Evolutionary conservation across 2,329 filamentous ascomycete species (phyloP).

Genomic region (Stemphylium beticola): DNA sequence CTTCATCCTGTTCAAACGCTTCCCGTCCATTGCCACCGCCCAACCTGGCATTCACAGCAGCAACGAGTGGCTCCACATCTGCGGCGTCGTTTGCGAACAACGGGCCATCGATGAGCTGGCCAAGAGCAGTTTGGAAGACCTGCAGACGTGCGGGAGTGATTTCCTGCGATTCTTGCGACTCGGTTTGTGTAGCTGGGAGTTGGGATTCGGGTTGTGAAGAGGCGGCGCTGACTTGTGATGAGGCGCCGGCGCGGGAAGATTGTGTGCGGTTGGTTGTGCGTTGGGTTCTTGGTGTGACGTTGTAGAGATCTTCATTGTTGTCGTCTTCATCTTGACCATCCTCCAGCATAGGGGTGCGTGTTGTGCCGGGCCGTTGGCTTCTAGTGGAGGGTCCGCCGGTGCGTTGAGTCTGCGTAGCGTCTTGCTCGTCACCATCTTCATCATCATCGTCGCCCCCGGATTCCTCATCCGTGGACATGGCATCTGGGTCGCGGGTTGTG

Average conservation of each 20-base stretch:
- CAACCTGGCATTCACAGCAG: conserved; percentile 78
- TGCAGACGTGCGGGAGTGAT: conserved; percentile 70
- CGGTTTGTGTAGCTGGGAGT: conserved; percentile 61
- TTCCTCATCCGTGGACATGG: conserved; percentile 62
- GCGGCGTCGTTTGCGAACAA: conserved; percentile 90
- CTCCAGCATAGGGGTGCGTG: conserved; percentile 44
- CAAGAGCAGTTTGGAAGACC: conserved; percentile 80
- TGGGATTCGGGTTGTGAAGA: conserved; percentile 82
- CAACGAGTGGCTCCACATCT: conserved; percentile 74
- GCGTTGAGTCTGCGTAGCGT: conserved; percentile 40
- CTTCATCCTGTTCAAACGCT: conserved; percentile 74
- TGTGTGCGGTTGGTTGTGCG: conserved; percentile 49
- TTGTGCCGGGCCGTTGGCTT: conserved; percentile 33
- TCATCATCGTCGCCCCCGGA: conserved; percentile 67
- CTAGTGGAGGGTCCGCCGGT: conserved; percentile 49
- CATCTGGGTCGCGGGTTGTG: conserved; percentile 66
- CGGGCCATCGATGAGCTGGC: conserved; percentile 78
- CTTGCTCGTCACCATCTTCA: conserved; percentile 60
- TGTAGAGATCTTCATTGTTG: conserved; percentile 62
- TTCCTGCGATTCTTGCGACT: conserved; percentile 49
- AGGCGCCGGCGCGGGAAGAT: conserved; percentile 39
- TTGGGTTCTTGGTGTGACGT: conserved; percentile 56
- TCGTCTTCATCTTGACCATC: conserved; percentile 57
- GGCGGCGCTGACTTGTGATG: conserved; percentile 72
- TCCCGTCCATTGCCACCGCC: conserved; percentile 62